These are phyloP conservation scores for Trypanosoma avium DNA, from an alignment of 208 protist genomes.

Conservation along the genomic window DNA sequence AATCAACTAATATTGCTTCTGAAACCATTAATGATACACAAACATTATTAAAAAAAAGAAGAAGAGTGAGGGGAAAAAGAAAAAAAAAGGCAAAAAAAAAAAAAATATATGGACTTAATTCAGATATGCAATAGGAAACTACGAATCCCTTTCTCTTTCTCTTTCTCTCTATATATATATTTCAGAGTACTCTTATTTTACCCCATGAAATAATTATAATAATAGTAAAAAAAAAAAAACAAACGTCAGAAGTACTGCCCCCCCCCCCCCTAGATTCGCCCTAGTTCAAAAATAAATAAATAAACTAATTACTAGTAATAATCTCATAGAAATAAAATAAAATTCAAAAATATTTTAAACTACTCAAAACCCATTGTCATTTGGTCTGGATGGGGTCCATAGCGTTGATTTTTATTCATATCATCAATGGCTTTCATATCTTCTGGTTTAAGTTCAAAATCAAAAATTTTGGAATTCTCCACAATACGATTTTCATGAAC, in stretches of 20 bases:
- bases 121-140: too few species aligned
- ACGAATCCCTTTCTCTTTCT: too few species aligned
- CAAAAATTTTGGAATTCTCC: conserved; percentile 78
- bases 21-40: not conserved
- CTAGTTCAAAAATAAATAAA: not conserved
- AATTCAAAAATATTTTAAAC: conserved; percentile 3
- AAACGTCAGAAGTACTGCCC: too few species aligned
- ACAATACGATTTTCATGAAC: conserved; percentile 61
- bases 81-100: too few species aligned
- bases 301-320: not conserved
- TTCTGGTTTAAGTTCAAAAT: conserved; percentile 57
- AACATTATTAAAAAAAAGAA: not conserved
- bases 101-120: too few species aligned
- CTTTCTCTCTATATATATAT: too few species aligned
- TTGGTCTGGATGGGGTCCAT: conserved; percentile 43
- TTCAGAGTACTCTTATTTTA: too few species aligned
- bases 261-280: too few species aligned
- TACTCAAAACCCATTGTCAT: conserved; percentile 35
- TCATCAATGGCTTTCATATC: conserved; percentile 56
- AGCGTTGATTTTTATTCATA: conserved; percentile 47
- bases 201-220: too few species aligned
- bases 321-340: conserved; percentile 17
- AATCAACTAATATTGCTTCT: too few species aligned
- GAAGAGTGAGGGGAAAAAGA: not conserved
- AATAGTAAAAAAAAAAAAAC: too few species aligned